Percentiles rank a stretch among this genome's conserved stretches.
phyloP scores from a whole-genome alignment of 306 rosid species.

The Mucuna pruriens region DNA sequence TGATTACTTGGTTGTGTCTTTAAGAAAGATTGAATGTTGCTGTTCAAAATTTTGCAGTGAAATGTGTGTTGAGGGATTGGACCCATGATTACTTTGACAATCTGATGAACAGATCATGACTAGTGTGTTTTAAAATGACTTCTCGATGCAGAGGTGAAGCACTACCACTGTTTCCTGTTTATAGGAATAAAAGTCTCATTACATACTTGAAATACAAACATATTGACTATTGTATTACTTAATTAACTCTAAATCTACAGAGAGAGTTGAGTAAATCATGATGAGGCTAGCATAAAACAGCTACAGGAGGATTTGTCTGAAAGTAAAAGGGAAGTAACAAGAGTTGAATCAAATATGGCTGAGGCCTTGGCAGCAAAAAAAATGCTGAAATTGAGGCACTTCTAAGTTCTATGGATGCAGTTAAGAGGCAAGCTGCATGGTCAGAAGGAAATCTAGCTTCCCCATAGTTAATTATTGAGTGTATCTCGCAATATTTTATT shows the following conservation, averaged over 20 bases:
- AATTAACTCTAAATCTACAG: constrained; percentile 54
- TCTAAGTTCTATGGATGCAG: constrained; percentile 75
- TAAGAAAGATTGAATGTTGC: no score
- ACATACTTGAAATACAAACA: constrained; percentile 30
- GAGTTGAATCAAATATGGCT: constrained; percentile 84
- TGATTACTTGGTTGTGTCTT: no score
- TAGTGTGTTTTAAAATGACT: no score
- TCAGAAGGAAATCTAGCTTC: constrained; percentile 96
- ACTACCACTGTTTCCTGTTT: constrained; percentile 32
- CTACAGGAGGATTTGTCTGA: constrained; percentile 74
- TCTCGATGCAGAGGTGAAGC: constrained; percentile 85
- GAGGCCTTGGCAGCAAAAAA: constrained; percentile 95
- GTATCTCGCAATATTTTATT: constrained; percentile 6
- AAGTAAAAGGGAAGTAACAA: constrained; percentile 78
- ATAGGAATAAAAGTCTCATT: constrained; percentile 26
- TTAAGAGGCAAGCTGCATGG: constrained; percentile 85
- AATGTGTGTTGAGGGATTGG: no score
- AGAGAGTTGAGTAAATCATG: constrained; percentile 94
- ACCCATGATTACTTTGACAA: no score
- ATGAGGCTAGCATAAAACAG: constrained; percentile 82
- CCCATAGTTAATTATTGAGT: constrained; percentile 30
- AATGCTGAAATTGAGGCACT: constrained; percentile 94
- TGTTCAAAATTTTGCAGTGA: no score
- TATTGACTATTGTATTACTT: not conserved
- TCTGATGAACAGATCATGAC: no score